A percentile compares a stretch with the other conserved stretches of the same genome.
These are phyloP conservation scores for Colletotrichum graminicola DNA, from an alignment of 2,329 filamentous ascomycete species.

Conservation along the genomic window DNA sequence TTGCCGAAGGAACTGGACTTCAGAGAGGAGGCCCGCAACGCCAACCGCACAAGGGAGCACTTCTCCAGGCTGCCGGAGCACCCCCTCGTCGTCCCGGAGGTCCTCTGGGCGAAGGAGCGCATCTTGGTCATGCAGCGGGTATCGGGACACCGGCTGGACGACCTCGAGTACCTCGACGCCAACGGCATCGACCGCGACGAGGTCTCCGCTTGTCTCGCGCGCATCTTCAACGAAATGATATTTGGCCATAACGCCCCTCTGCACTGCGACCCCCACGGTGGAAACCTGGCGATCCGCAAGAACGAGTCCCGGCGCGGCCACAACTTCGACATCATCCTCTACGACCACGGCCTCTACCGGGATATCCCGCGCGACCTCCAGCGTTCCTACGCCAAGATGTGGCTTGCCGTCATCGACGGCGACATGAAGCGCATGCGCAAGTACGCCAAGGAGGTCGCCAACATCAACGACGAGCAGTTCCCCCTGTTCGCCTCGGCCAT, in stretches of 20 bases:
- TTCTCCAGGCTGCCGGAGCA: conserved; percentile 80
- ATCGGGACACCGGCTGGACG: conserved; percentile 87
- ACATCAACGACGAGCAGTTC: conserved; percentile 89
- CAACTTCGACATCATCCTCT: conserved; percentile 96
- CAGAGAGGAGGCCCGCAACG: conserved; percentile 85
- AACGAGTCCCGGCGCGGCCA: conserved; percentile 70
- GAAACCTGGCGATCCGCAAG: conserved; percentile 92
- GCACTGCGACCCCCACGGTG: conserved; percentile 97
- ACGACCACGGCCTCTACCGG: conserved; percentile 96
- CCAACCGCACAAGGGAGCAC: conserved; percentile 81
- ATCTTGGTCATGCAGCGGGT: conserved; percentile 97
- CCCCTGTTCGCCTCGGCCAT: conserved; percentile 96
- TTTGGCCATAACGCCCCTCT: conserved; percentile 89
- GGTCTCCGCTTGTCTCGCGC: conserved; percentile 89
- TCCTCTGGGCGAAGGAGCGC: conserved; percentile 88
- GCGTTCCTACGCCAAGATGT: conserved; percentile 93
- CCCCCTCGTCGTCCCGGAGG: conserved; percentile 90
- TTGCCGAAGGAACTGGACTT: conserved; percentile 95
- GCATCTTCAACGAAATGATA: conserved; percentile 99
- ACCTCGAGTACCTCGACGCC: conserved; percentile 85
- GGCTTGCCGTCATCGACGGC: conserved; percentile 93
- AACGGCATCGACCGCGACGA: conserved; percentile 94
- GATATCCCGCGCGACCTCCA: conserved; percentile 85
- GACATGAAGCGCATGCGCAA: conserved; percentile 88
- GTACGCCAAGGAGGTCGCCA: conserved; percentile 90